Base-by-base conservation (phyloP, 108 stramenopile species). In the Pseudonitzschia delicatissima region DNA sequence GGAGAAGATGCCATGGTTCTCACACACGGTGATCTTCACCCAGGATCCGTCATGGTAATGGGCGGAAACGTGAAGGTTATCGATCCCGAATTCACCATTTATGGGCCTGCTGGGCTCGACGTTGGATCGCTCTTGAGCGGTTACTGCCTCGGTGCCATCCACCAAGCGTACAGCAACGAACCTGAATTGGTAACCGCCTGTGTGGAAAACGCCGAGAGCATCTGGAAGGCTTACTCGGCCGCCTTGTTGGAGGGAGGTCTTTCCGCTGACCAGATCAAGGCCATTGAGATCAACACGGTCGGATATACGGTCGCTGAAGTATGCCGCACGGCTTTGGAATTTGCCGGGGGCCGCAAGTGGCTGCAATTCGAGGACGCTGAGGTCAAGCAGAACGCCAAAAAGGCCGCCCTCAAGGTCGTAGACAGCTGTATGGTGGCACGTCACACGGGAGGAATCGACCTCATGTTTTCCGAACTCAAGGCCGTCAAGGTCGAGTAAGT, bases 61-160 rank as follows among this genome's bases (percentile, higher is more conserved):
- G 47, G 47, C 5, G 33, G 34, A 23, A 50, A 44, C 0, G 72
- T 79, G 45, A 75, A 84, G 45, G 85, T 86, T 25, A 92, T 92
- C 45, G 91, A 92, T 78, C 88, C 91, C 11, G 91, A 92, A 69
- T 92, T 92, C 65, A 85, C 87, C 31, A 78, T 89, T n/a, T 90
- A 87, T 66, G 85, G 88, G 27, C 87, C 91, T 32, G 86, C 87
- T 35, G 88, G 87, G 25, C 67, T 92, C 25, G 90, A 92, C 83
- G 85, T 88, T 34, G 90, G 87, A 51, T 87, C 83, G 51, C 74
- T 88, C 33, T 73, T 86, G 45, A 81, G 80, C n/a, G 86, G 90
- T 31, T 87, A 82, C 49, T 71, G 85, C 63, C 71, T 87, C 32
- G 84, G 71, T 7, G 90, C 86, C 40, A 85, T 87, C 26, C 86